Conservation (phyloP, 176 grass and related monocot genomes). For the Carex cristatella region DNA sequence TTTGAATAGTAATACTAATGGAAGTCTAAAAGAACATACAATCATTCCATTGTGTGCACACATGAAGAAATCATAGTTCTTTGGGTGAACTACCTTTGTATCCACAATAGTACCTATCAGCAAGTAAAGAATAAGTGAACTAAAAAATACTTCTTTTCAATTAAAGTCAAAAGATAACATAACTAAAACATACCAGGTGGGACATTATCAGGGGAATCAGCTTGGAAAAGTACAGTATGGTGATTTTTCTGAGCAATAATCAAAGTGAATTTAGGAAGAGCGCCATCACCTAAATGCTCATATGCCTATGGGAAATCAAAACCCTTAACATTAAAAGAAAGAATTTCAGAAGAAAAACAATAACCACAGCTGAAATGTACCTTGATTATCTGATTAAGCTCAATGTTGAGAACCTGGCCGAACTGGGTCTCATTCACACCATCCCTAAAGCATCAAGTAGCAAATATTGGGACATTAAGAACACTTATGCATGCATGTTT, state of each 20-base stretch:
- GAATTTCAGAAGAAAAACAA: neutral
- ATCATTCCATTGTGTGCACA: slow-evolving; percentile 53
- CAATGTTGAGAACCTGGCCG: slow-evolving; percentile 44
- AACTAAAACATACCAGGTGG: slow-evolving; percentile 29
- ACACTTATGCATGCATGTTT: neutral
- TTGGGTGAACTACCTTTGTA: slow-evolving; percentile 45
- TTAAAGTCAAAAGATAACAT: neutral
- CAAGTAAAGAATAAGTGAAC: neutral
- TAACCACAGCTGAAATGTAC: slow-evolving; percentile 22
- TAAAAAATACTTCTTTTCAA: neutral
- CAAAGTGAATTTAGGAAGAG: slow-evolving; percentile 49
- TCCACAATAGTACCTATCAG: slow-evolving; percentile 56
- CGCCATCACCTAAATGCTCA: slow-evolving; percentile 25
- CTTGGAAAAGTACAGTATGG: slow-evolving; percentile 52
- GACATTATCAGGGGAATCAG: slow-evolving; percentile 30
- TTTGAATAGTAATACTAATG: too few species aligned
- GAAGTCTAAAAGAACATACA: slow-evolving; percentile 7
- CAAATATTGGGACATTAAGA: neutral
- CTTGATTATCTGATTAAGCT: slow-evolving; percentile 48
- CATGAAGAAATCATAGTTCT: slow-evolving; percentile 68
- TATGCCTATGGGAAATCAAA: slow-evolving; percentile 32
- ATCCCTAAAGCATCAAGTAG: slow-evolving; percentile 30
- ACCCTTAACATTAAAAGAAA: neutral
- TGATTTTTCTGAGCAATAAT: slow-evolving; percentile 68
- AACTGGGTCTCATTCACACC: slow-evolving; percentile 61